phyloP scores from a whole-genome alignment of 169 alveolate genomes.

The Cryptosporidium tyzzeri region DNA sequence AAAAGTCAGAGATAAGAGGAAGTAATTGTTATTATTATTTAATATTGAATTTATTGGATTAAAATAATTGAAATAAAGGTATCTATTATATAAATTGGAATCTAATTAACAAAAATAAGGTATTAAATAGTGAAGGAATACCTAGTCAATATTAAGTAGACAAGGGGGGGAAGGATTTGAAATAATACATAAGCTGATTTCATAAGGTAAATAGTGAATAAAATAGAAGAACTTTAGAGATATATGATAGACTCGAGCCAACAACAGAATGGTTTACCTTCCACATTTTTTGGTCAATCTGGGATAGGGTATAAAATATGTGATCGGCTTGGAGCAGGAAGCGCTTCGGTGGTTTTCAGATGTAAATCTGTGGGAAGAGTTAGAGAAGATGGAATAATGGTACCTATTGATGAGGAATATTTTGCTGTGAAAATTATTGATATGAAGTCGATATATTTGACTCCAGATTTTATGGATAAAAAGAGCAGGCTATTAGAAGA shows the following conservation, averaged over 20 bases:
- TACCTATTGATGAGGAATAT: conserved; percentile 39
- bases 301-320: conserved; percentile 70
- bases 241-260: conserved; percentile 1
- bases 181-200: not conserved
- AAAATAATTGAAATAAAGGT: not conserved
- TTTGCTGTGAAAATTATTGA: conserved; percentile 72
- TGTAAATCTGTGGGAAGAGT: conserved; percentile 37
- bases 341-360: conserved; percentile 64
- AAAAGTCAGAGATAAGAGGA: not conserved
- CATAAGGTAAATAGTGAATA: not conserved
- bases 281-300: conserved; percentile 54
- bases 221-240: not conserved
- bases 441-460: conserved; percentile 14
- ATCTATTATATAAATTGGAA: too few species aligned
- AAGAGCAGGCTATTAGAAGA: conserved; percentile 81
- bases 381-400: conserved; percentile 58
- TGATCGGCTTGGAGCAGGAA: conserved; percentile 75
- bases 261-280: conserved; percentile 16
- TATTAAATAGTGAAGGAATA: not conserved
- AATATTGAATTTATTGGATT: not conserved
- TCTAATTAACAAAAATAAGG: not conserved
- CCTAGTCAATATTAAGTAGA: not conserved
- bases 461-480: conserved; percentile 51
- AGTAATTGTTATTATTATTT: not conserved
- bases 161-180: conserved; percentile 8